phyloP scores from a whole-genome alignment of 208 protist species.

The Leishmania braziliensis region DNA sequence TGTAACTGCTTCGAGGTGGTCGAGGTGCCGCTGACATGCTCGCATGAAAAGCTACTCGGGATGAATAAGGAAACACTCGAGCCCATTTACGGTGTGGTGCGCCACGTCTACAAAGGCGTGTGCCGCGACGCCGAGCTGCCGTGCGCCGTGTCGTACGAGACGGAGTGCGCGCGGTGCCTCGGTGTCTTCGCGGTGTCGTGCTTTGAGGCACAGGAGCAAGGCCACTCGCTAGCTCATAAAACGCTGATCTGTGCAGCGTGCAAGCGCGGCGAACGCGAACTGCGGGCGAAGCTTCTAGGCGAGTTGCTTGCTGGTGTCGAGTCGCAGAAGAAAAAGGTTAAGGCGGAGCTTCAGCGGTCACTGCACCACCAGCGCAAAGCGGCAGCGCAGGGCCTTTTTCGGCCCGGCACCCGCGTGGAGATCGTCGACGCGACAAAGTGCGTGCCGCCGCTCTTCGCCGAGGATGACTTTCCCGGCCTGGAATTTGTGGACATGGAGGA shows the following conservation, averaged over 20 bases:
- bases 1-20: slow-evolving; percentile 88
- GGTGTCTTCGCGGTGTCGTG: slow-evolving; percentile 65
- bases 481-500: slow-evolving; percentile 72
- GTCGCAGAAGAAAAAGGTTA: slow-evolving; percentile 66
- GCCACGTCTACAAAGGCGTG: slow-evolving; percentile 80
- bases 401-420: slow-evolving; percentile 65
- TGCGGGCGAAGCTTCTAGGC: slow-evolving; percentile 69
- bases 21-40: slow-evolving; percentile 61
- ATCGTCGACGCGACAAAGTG: slow-evolving; percentile 77
- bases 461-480: slow-evolving; percentile 81
- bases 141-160: slow-evolving; percentile 75
- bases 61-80: slow-evolving; percentile 63
- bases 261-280: slow-evolving; percentile 66
- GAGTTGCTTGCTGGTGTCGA: slow-evolving; percentile 73
- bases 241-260: slow-evolving; percentile 73
- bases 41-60: slow-evolving; percentile 70
- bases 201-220: slow-evolving; percentile 62
- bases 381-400: slow-evolving; percentile 82
- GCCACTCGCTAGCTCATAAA: slow-evolving; percentile 49
- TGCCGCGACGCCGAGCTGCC: slow-evolving; percentile 70
- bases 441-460: slow-evolving; percentile 75
- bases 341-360: slow-evolving; percentile 65
- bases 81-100: slow-evolving; percentile 75
- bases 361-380: slow-evolving; percentile 83
- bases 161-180: slow-evolving; percentile 78